Percentiles rank a stretch among this genome's conserved stretches.
Evolutionary conservation across 495 filamentous ascomycete genomes (phyloP).

Genomic region (Penicillium pulvis): DNA sequence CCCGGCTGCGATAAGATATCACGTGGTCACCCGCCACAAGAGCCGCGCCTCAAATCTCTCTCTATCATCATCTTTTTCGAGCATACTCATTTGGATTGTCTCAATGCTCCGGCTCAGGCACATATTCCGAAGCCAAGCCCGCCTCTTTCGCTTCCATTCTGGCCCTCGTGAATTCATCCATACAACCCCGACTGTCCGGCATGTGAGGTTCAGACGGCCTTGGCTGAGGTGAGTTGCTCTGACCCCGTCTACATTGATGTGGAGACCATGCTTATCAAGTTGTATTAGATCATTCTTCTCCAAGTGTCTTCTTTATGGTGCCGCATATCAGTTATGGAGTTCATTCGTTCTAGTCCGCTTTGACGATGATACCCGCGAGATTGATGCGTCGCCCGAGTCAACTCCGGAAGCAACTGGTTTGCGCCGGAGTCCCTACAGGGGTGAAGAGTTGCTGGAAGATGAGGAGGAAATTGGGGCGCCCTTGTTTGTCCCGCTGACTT

Average conservation of each 20-base stretch:
- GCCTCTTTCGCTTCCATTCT: conserved; percentile 25
- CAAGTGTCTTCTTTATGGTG: conserved; percentile 36
- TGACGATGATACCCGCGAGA: conserved; percentile 34
- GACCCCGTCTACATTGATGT: not conserved
- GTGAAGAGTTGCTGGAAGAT: conserved; percentile 23
- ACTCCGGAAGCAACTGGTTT: not conserved
- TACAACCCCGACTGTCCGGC: conserved; percentile 29
- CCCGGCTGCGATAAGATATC: conserved; percentile 24
- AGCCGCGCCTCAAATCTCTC: conserved; percentile 5
- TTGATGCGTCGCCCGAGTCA: conserved; percentile 12
- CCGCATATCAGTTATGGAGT: conserved; percentile 43
- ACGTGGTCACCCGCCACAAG: conserved; percentile 19
- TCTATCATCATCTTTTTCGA: conserved; percentile 5
- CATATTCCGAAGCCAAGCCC: conserved; percentile 31
- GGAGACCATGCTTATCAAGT: conserved; percentile 9
- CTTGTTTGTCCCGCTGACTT: conserved; percentile 68
- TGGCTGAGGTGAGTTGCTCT: conserved; percentile 38
- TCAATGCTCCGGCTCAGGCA: conserved; percentile 44
- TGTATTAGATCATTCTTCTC: conserved; percentile 33
- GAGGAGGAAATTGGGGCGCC: conserved; percentile 38
- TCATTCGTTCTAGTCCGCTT: conserved; percentile 43
- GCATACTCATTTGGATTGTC: conserved; percentile 19
- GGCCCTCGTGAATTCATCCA: conserved; percentile 20
- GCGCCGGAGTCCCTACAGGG: not conserved
- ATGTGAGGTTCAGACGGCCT: conserved; percentile 42